Evolutionary conservation across 495 filamentous ascomycete genomes (phyloP), one percentile per base, ranked within the genome.

Genomic region (Stereocaulon alpinum): DNA sequence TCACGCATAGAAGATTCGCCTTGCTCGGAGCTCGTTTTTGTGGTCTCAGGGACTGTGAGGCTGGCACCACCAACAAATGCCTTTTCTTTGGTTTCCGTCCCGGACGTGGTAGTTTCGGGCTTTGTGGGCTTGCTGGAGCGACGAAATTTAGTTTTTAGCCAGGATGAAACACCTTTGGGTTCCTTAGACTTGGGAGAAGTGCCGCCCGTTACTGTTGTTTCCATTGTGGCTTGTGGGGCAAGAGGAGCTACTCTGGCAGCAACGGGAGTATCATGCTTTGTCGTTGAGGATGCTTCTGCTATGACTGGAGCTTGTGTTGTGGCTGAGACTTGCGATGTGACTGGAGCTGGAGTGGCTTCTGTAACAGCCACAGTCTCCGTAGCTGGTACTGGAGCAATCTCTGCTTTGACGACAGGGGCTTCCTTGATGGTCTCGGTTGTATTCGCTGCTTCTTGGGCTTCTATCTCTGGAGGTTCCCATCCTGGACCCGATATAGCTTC

Each of bases 101-200:
- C 65, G 62, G 50, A 42, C 53, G 58, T 29, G 14, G 29, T 45
- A 45, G 47, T 12, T 41, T 41, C 37, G 41, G 55, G 24, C 51
- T 63, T 63, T 12, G 65, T 56, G 49, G 52, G 61, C 59, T 65
- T 67, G 68, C 74, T 69, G 59, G 70, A 49, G 20, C 70, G 69
- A 56, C 78, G 74, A 43, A 86, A 73, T 52, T 75, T 78, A 9
- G 69, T 76, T 64, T 80, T 82, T 45, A 88, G 69, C 83, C 83
- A 88, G 47, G 74, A 74, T 56, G 78, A 85, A 41, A 86, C 72
- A 59, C 78, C 77, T 44, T 72, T 74, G 17, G 71, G 67, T 11
- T 60, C 63, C 48, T 64, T 66, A 42, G 45, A 44, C 55, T 61
- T 67, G 32, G 43, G 47, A 4, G 68, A 41, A 24, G 69, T 59